Evolutionary conservation across 2,329 filamentous ascomycete genomes (phyloP), one percentile per base, ranked within the genome.

Genomic region (Tolypocladium endophyticum): DNA sequence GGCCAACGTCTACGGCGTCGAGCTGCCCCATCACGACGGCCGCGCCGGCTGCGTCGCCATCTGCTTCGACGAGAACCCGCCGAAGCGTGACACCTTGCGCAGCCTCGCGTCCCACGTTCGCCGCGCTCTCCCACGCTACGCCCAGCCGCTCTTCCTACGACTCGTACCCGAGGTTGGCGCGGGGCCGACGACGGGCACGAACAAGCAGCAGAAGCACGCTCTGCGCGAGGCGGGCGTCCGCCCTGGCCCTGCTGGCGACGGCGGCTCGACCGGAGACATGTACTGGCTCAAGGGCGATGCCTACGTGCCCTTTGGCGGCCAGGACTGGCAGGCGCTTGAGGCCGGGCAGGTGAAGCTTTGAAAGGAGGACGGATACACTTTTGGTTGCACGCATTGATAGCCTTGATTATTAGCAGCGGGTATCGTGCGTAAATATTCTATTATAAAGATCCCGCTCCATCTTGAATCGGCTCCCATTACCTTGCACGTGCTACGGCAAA

Each of bases 1-100:
- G 74, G 88, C 89, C 38, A 95, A 95, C 66, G 91, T 96, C 35
- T 96, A 95, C 68, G 91, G 91, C 43, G 89, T 96, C 2, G 73
- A 84, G 50, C 74, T 96, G 9, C 91, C 91, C 0, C 80, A 89
- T 64, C 90, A 95, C 68, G 91, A 96, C 67, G 91, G 91, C 23
- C 81, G 90, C 33, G 90, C 90, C 0, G 92, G 92, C 2, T 96
- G 92, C 66, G 91, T 87, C 0, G 88, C 89, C 8, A 73, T 95
- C 1, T 74, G 81, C 20, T 75, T 90, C 9, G 73, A 84, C 16
- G 75, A 77, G n/a, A 75, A 71, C 0, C 65, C 70, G n/a, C 73
- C 77, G 1, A 74, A 70, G 4, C 69, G 75, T 1, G 71, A 76
- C 11, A 68, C 79, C 0, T 73, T 92, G 57, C 71, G 74, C n/a